Percentiles rank a stretch among this genome's conserved stretches.
phyloP scores from a whole-genome alignment of 352 stramenopile genomes.

The Pythium apleroticum region DNA sequence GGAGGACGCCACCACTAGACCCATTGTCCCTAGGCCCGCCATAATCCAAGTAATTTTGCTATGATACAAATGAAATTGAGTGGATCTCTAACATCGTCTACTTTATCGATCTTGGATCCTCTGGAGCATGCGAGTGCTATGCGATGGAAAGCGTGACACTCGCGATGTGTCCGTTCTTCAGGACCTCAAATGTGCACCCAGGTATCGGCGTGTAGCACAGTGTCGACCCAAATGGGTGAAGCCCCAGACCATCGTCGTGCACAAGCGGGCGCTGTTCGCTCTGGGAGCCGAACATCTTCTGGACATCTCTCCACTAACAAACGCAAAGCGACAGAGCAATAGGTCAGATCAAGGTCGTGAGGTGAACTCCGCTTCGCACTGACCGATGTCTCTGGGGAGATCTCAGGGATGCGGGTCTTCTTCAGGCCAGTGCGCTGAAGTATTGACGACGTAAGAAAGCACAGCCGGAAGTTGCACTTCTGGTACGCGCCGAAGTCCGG shows the following conservation, averaged over 20 bases:
- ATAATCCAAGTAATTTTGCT: background rate
- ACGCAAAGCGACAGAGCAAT: background rate
- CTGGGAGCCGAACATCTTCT: slow-evolving; percentile 45
- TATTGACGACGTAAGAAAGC: slow-evolving; percentile 42
- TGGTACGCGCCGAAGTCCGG: slow-evolving; percentile 80
- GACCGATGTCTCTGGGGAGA: slow-evolving; percentile 73
- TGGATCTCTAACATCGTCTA: background rate
- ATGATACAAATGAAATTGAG: slow-evolving; percentile 17
- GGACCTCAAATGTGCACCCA: slow-evolving; percentile 82
- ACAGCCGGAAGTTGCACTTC: slow-evolving; percentile 84
- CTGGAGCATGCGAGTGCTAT: background rate
- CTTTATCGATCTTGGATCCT: background rate
- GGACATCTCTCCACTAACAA: slow-evolving; percentile 53
- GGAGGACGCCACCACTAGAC: slow-evolving; percentile 19
- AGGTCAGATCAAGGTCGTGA: background rate
- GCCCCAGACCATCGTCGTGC: slow-evolving; percentile 69
- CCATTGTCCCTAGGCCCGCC: background rate
- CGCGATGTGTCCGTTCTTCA: slow-evolving; percentile 77
- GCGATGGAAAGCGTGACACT: slow-evolving; percentile 60
- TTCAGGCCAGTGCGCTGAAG: slow-evolving; percentile 47
- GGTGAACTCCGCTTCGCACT: background rate
- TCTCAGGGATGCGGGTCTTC: slow-evolving; percentile 44
- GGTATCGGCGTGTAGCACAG: slow-evolving; percentile 72
- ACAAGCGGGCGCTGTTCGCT: slow-evolving; percentile 67
- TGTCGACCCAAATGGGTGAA: slow-evolving; percentile 79